Evolutionary conservation across 2,329 filamentous ascomycete species (phyloP).

Genomic region (Xenosphaeropsis pyriputrescens): DNA sequence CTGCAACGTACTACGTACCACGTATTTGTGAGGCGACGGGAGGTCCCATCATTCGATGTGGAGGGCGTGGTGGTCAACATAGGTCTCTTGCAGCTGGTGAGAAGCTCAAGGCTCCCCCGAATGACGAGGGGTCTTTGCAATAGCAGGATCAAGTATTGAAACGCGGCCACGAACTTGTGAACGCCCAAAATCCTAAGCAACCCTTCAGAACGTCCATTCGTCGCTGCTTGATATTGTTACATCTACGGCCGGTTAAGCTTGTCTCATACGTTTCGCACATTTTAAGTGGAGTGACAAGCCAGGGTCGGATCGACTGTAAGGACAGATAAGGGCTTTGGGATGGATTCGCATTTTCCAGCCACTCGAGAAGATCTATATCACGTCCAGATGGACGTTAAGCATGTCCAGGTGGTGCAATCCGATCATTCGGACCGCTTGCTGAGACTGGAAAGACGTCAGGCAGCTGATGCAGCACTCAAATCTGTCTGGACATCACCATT

Average conservation of each 20-base stretch:
- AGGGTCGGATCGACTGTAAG: no score
- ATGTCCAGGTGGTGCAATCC: conserved; percentile 47
- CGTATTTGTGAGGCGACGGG: conserved; percentile 5
- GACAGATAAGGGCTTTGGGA: conserved; percentile 22
- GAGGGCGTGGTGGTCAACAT: conserved; percentile 13
- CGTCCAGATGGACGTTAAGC: conserved; percentile 58
- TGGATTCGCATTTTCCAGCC: conserved; percentile 48
- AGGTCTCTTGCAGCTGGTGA: conserved; percentile 1
- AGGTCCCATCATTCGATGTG: conserved; percentile 14
- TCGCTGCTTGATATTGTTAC: no score
- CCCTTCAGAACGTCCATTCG: no score
- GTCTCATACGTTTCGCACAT: no score
- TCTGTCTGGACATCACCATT: conserved; percentile 92
- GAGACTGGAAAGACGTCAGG: conserved; percentile 50
- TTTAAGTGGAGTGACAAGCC: no score
- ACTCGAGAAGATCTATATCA: conserved; percentile 50
- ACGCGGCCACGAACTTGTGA: no score
- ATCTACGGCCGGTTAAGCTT: no score
- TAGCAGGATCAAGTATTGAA: no score
- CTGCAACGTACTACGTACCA: no score
- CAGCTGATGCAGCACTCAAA: conserved; percentile 55
- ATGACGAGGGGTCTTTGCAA: no score
- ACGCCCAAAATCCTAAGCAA: no score
- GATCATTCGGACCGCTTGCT: conserved; percentile 47
- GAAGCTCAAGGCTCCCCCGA: conserved; percentile 1